Base-by-base conservation (phyloP, 352 stramenopile genomes). In the Globisporangium polare region DNA sequence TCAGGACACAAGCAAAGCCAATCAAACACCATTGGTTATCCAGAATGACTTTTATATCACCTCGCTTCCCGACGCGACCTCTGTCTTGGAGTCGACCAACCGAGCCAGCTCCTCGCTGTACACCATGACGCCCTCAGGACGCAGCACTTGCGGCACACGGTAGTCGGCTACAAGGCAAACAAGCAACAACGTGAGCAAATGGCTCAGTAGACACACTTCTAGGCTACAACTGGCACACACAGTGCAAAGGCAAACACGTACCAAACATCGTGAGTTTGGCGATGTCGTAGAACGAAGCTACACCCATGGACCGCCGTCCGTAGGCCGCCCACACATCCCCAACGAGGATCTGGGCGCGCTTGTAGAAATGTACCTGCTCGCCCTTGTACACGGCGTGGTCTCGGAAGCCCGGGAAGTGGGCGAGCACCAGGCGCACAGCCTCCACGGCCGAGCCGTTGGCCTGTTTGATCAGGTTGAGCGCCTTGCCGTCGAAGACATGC, bases 251-350 rank as follows among this genome's bases (percentile, higher is more conserved):
- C 33, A 24, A 47, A 18, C 26, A 63, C 69, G 22, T 69, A 89
- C 80, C 80, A 65, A 97, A 97, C 88, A 96, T 97, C 8, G 89
- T 96, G 26, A 97, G 72, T 24, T 91, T 77, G 52, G 66, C 78
- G 29, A 96, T 88, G 57, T 97, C 89, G 56, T 77, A 57, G 45
- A 97, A 97, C n/a, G 71, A 83, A 17, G 68, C 73, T 22, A 87
- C 9, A 12, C 74, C 73, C 2, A 59, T 64, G 15, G 62, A 70
- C 49, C 68, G 78, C 12, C 83, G 69, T 9, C 88, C 88, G 61
- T 92, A 97, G 37, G 89, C 89, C 29, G 79, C 88, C 89, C 89
- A 97, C 8, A 97, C 66, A 41, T 97, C 89, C 2, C 77, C 89
- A 2, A 92, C 83, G 20, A 96, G 68, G 63, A 97, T 97, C 63